Base-by-base conservation (phyloP, 768 basidiomycete species). In the Tulasnella sp. region DNA sequence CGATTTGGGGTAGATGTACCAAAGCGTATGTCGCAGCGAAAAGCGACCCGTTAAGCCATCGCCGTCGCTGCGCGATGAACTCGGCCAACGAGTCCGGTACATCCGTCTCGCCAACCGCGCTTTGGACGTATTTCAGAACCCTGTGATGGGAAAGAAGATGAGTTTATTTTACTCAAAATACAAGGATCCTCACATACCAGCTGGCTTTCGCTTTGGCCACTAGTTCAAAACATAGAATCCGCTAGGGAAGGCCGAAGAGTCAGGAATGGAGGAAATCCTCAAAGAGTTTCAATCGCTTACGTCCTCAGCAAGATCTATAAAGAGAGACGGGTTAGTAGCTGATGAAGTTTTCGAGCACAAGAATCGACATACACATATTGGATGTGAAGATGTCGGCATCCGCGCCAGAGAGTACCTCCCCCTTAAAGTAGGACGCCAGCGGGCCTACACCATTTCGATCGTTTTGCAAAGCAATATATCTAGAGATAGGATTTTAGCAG, bases 11-110 rank as follows among this genome's bases (percentile, higher is more conserved):
- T 61, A 89, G 87, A 85, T 99, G 96, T 3, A 93, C 93, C 69
- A 98, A 89, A 2, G 97, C 93, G 84, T 98, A 99, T 9, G 94
- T 92, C 6, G 94, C 92, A 9, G 96, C 96, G 81, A 98, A 98
- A 86, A 98, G 95, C 1, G 94, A 96, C 1, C 97, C 96, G 80
- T 94, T 93, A 5, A 94, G 87, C 93, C 91, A 96, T 80, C 95
- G 90, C 73, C 95, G 88, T 7, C 96, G 91, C 82, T 98, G 97
- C 78, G 89, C 88, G 82, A 98, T 98, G 83, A 98, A 98, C 84
- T 98, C 97, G 3, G 96, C 91, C 20, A 98, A 88, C 0, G 90
- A 82, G 75, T 87, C 86, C 2, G 87, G 87, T 18, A 86, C 86
- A 79, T 87, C 87, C 0, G 87, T 87, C 81, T 87, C 86, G 10